These are phyloP conservation scores for Strobilomyces echinocephalus DNA, from an alignment of 768 basidiomycete genomes.

Conservation along the genomic window DNA sequence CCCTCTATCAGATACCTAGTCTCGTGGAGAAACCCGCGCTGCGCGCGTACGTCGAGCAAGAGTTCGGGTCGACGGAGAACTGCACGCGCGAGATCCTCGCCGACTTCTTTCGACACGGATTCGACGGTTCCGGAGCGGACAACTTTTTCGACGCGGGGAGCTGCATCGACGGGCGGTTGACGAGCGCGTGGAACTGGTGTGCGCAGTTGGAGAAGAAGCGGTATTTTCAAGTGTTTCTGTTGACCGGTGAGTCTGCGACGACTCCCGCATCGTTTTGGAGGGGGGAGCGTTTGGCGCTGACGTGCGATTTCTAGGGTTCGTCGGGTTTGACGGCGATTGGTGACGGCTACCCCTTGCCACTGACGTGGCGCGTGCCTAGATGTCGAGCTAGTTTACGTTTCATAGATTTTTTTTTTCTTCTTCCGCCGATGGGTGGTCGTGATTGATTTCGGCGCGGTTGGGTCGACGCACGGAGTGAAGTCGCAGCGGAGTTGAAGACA, in stretches of 20 bases:
- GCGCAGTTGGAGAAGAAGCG: conserved; percentile 79
- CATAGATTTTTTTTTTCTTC: not conserved
- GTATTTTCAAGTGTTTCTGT: conserved; percentile 74
- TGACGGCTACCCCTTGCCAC: conserved; percentile 33
- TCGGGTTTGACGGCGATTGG: conserved; percentile 86
- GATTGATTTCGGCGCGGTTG: no score
- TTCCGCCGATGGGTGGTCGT: not conserved
- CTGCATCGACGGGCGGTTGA: conserved; percentile 77
- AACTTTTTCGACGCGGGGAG: conserved; percentile 89
- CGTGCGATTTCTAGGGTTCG: conserved; percentile 51
- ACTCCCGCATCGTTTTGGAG: not conserved
- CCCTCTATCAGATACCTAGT: conserved; percentile 66
- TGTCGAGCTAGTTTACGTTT: no score
- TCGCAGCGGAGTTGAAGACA: no score
- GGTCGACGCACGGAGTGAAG: no score
- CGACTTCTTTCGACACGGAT: conserved; percentile 85
- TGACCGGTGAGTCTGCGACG: conserved; percentile 66
- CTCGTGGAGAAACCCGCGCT: conserved; percentile 66
- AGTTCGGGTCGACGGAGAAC: conserved; percentile 74
- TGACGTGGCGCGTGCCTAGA: no score
- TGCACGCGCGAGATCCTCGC: conserved; percentile 65
- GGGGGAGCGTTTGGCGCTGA: not conserved
- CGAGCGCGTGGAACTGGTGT: conserved; percentile 94
- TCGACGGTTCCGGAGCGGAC: conserved; percentile 88
- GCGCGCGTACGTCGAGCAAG: conserved; percentile 71